Base-by-base conservation (phyloP, 2,329 filamentous ascomycete genomes). In the Fusarium foetens region DNA sequence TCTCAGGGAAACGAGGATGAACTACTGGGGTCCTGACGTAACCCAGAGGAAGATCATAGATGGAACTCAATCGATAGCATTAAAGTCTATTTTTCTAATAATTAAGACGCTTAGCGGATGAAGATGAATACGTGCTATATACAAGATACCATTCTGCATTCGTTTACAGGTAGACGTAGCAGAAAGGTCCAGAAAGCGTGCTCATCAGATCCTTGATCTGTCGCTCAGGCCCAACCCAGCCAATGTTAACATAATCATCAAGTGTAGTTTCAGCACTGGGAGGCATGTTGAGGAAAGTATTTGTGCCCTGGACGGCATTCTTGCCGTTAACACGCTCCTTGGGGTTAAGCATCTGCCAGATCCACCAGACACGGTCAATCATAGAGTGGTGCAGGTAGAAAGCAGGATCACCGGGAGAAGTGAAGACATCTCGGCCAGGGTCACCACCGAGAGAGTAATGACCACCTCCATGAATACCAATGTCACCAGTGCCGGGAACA, bases 401-500 rank as follows among this genome's bases (percentile, higher is more conserved):
- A 9, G 63, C 76, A 35, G 81, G 81, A 42, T 82, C 81, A 12
- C 79, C 82, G 9, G 82, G 83, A 10, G 78, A 83, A 5, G 79
- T 79, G 57, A 76, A 83, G 52, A 83, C 79, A 58, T 84, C 83
- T 6, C 79, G 78, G 33, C 81, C 83, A 2, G 82, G 83, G 65
- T 85, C 84, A 33, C 83, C 84, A 1, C 79, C 79, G 2, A 84
- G 77, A 27, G 79, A 78, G 69, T 80, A 83, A 70, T 84, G 83
- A 2, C 82, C 82, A 1, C 76, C 81, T 7, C 78, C 77, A 62
- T 83, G 83, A 19, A 84, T 78, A 68, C 80, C 78, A 11, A 77
- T 75, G 7, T 71, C 76, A 19, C 73, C 78, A 12, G 59, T 63
- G 31, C 74, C 74, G 10, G 76, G 73, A 33, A 78, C 58, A 63